Conservation (phyloP, 257 asterid genomes). For the Buddleja alternifolia region DNA sequence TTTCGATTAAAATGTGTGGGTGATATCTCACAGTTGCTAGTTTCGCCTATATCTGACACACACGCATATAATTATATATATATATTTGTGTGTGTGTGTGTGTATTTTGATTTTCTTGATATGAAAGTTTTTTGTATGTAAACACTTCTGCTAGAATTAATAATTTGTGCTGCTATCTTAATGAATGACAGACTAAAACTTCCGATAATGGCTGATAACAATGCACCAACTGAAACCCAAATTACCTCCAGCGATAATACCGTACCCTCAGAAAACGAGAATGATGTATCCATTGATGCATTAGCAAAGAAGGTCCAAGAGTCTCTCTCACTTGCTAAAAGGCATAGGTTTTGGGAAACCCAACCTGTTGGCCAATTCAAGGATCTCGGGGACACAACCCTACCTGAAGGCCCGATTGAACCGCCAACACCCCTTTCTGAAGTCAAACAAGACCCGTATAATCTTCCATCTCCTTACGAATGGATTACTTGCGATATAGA, state of each 20-base stretch:
- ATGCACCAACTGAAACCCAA: constrained; percentile 33
- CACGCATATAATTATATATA: too few species aligned
- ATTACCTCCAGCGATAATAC: constrained; percentile 33
- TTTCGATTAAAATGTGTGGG: not conserved
- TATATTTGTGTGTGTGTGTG: too few species aligned
- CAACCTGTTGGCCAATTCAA: constrained; percentile 89
- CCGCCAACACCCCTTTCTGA: constrained; percentile 70
- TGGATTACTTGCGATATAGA: constrained; percentile 83
- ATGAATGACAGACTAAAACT: constrained; percentile 30
- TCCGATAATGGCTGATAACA: constrained; percentile 49
- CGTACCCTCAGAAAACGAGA: constrained; percentile 44
- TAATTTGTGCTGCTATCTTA: constrained; percentile 22
- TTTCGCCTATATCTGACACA: not conserved
- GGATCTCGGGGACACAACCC: constrained; percentile 64
- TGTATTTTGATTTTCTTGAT: not conserved
- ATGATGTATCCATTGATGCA: constrained; percentile 49
- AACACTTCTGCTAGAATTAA: not conserved
- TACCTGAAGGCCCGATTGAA: constrained; percentile 83
- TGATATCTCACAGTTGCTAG: not conserved
- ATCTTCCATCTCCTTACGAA: constrained; percentile 75
- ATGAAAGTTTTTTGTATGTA: not conserved
- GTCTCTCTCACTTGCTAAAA: constrained; percentile 64
- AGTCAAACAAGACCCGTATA: constrained; percentile 81
- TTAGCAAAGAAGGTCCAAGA: constrained; percentile 66
- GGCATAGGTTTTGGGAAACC: constrained; percentile 88